Conservation (phyloP, 306 rosid species). For the Rosa chinensis region DNA sequence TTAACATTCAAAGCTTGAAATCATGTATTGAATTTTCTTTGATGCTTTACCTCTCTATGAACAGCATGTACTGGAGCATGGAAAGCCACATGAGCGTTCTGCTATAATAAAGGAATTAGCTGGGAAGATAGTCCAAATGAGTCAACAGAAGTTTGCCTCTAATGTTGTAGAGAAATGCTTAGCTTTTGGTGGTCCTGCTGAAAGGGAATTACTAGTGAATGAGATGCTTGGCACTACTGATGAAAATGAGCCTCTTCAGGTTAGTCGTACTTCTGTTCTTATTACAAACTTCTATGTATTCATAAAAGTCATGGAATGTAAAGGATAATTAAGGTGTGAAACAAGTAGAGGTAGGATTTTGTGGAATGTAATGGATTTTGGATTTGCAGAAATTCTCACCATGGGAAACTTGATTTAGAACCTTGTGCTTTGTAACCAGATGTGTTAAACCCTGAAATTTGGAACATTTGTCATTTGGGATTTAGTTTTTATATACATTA, state of each 20-base stretch:
- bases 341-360: background rate
- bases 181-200: constrained; percentile 81
- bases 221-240: constrained; percentile 98
- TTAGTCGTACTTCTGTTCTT: constrained; percentile 30
- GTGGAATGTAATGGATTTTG: background rate
- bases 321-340: background rate
- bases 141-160: constrained; percentile 98
- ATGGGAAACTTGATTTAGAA: background rate
- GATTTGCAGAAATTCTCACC: background rate
- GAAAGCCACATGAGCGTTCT: constrained; percentile 88
- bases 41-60: background rate
- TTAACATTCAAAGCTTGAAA: background rate
- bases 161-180: constrained; percentile 91
- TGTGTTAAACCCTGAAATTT: background rate
- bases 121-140: constrained; percentile 86
- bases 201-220: constrained; percentile 75
- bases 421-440: background rate
- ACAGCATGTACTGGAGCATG: constrained; percentile 91
- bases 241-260: constrained; percentile 99
- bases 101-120: constrained; percentile 87
- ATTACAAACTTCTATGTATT: background rate
- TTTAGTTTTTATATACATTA: background rate
- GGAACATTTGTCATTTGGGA: background rate
- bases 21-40: background rate
- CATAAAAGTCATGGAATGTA: background rate